Evolutionary conservation across 2,329 filamentous ascomycete species (phyloP).

Genomic region (Metarhizium humberi): DNA sequence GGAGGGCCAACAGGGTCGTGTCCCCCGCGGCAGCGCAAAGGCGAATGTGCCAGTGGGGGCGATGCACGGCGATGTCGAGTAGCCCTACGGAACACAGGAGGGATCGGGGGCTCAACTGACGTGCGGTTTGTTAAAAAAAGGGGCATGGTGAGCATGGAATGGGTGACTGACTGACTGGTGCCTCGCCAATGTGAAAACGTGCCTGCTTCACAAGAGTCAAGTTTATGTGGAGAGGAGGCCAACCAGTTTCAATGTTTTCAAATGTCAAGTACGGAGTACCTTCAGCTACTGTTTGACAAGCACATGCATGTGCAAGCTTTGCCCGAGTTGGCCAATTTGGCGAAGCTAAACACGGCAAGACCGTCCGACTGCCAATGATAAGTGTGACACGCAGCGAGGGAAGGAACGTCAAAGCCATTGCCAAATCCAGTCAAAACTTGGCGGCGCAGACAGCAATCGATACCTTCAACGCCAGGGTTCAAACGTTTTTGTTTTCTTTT

Average conservation of each 20-base stretch:
- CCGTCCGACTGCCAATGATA: neutral
- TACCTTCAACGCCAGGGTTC: neutral
- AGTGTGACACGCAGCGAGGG: neutral
- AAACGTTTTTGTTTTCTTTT: neutral
- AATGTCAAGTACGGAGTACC: too few relatives aligned
- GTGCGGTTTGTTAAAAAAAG: too few relatives aligned
- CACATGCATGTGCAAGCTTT: neutral
- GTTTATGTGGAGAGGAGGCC: neutral
- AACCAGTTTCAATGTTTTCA: too few relatives aligned
- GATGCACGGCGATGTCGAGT: neutral
- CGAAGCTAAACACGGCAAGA: neutral
- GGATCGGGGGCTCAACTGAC: too few relatives aligned
- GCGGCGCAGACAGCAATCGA: neutral
- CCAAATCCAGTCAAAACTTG: neutral
- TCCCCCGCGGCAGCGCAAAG: neutral
- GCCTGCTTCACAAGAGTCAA: neutral
- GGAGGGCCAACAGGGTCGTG: neutral
- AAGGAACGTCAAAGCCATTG: neutral
- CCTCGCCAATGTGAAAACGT: neutral
- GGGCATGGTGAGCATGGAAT: too few relatives aligned
- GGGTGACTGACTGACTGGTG: too few relatives aligned
- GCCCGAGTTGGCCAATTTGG: neutral
- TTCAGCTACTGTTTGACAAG: neutral
- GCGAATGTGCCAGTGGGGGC: neutral
- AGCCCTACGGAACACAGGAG: neutral